Evolutionary conservation across 1,284 basidiomycete species (phyloP), one percentile per base, ranked within the genome.

Genomic region (Cryptococcus amylolentus): DNA sequence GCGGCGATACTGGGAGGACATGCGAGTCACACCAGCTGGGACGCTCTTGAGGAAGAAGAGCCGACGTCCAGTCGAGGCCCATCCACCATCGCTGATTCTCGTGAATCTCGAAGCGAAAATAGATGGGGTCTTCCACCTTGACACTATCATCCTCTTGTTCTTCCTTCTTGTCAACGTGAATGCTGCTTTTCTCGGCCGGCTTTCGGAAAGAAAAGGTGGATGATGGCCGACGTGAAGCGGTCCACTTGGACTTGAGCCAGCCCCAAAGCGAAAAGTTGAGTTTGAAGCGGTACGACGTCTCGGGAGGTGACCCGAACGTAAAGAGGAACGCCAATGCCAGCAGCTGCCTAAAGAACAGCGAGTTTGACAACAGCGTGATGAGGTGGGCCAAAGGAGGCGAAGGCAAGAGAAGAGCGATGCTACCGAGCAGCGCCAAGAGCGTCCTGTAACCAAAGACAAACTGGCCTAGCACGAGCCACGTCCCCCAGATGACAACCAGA

Each of bases 11-110:
- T 1, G 82, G 79, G 60, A 72, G 58, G 12, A 79, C 64, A 86
- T 78, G 76, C 16, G 68, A 70, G 57, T 79, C 77, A 52, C 77
- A 79, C 93, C 93, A 97, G 3, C 88, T 88, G 0, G 93, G 90
- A 1, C 93, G 85, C 72, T 97, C 93, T 42, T 86, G 84, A 0
- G 93, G 93, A 5, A 97, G 82, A 6, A 97, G 82, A 0, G 93
- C 91, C 2, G 89, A 88, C 0, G 93, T 95, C 90, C 91, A 97
- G 77, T 97, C 81, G 14, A 82, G 66, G 2, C 80, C 81, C 70
- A 82, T 79, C 81, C 80, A 81, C 94, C 93, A 97, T 5, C 93
- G 84, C 78, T 97, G 93, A 74, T 96, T 97, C 76, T 97, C 93
- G 71, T 90, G 88, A 31, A 96, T 78, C 39, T 88, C 89, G 71